Base-by-base conservation (phyloP, 805 yeast species). In the Nakazawaea ernobii region DNA sequence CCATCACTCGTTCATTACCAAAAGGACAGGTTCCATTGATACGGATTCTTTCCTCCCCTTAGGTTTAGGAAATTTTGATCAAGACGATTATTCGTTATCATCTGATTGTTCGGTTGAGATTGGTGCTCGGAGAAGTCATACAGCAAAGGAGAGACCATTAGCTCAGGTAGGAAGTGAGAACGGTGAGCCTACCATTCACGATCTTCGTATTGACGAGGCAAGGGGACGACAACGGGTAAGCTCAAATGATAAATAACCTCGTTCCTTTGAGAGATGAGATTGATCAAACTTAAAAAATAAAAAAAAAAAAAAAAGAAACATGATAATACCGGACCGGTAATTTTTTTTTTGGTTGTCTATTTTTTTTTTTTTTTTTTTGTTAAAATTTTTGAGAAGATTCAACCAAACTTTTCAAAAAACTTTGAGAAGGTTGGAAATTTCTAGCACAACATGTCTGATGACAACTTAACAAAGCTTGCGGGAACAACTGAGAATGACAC, bases 121-220 rank as follows among this genome's bases (percentile, higher is more conserved):
- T 8, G 33, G 14, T 5, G 38, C 24, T 11, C 24, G 32, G 9
- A 15, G 48, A 24, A 39, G 43, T 17, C 43, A 39, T 39, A 38
- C 43, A 6, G 43, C 43, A 7, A 39, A 45, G 33, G 48, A 45
- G 29, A 32, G 48, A 20, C 48, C 48, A 43, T 17, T 30, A 2
- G 24, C 32, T 5, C 27, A 6, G 2, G 10, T 26, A 2, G 17
- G 15, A 6, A 13, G 9, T 11, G 42, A 35, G 9, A n/a, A 13
- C 10, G 17, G 32, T 4, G 20, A 11, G 8, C 17, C 30, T 8
- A 28, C 15, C 29, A n/a, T 15, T 8, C n/a, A 30, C 27, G 17
- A n/a, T 7, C 24, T 38, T 6, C 8, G 26, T 27, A 24, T 27
- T 13, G 27, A 8, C 13, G 17, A 27, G 10, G 15, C 41, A 9